phyloP scores from a whole-genome alignment of 2,329 filamentous ascomycete genomes.

The Cordyceps tenuipes region DNA sequence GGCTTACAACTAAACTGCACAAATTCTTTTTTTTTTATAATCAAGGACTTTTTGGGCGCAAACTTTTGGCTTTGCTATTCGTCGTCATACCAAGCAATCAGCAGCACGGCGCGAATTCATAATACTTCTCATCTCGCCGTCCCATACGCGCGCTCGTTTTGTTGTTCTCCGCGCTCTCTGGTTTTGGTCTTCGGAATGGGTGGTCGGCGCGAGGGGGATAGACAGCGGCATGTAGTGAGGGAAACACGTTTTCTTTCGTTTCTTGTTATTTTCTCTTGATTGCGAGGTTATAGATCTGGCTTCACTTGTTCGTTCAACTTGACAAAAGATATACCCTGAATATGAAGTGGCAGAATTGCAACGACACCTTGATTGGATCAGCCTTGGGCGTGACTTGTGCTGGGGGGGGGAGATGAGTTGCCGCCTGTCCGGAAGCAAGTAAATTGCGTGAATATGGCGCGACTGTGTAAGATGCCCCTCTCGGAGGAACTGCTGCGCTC shows the following conservation, averaged over 20 bases:
- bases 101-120: not conserved
- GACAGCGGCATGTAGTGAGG: not conserved
- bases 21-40: not conserved
- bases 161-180: not conserved
- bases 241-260: not conserved
- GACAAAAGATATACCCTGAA: constrained; percentile 1
- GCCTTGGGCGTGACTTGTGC: not conserved
- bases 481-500: not conserved
- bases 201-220: not conserved
- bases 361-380: not conserved
- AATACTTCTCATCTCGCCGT: not conserved
- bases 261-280: too few species aligned
- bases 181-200: not conserved
- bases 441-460: too few species aligned
- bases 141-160: not conserved
- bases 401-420: too few species aligned
- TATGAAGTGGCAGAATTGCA: not conserved
- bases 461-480: not conserved
- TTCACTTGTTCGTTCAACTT: not conserved
- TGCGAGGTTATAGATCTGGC: not conserved
- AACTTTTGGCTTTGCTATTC: not conserved
- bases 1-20: not conserved
- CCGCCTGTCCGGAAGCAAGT: too few species aligned
- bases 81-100: not conserved
- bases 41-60: not conserved